These are phyloP conservation scores for Mycena albidolilacea DNA, from an alignment of 768 basidiomycete species.

Conservation along the genomic window DNA sequence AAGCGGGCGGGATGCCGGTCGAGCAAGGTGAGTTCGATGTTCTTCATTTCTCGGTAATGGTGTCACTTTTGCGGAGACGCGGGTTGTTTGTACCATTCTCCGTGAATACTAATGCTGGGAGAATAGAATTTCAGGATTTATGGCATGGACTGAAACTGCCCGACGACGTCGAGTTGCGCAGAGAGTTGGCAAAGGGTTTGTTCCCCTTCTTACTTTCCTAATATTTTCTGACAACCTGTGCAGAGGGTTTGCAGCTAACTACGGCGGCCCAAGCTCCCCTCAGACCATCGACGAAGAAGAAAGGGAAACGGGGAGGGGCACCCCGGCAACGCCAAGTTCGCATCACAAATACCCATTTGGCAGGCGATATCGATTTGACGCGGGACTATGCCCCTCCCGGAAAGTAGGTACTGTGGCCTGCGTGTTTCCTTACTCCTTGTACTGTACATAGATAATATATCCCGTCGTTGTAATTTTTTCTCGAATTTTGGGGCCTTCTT, in stretches of 20 bases:
- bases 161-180: constrained; percentile 86
- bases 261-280: constrained; percentile 68
- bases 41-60: not conserved
- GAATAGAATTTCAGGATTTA: constrained; percentile 85
- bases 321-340: constrained; percentile 82
- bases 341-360: constrained; percentile 92
- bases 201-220: constrained; percentile 28
- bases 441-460: constrained; percentile 31
- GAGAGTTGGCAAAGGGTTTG: constrained; percentile 81
- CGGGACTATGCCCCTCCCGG: constrained; percentile 71
- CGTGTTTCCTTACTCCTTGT: constrained; percentile 13
- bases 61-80: constrained; percentile 12
- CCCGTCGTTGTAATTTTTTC: not conserved
- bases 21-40: constrained; percentile 77
- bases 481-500: not conserved
- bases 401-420: constrained; percentile 42
- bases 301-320: constrained; percentile 85
- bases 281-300: constrained; percentile 75
- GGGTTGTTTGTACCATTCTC: constrained; percentile 16
- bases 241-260: constrained; percentile 88
- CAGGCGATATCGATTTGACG: constrained; percentile 87
- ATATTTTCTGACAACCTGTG: constrained; percentile 7
- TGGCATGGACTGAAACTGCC: constrained; percentile 92
- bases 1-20: constrained; percentile 77
- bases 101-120: constrained; percentile 32